A percentile compares a stretch with the other conserved stretches of the same genome.
These are phyloP conservation scores for Chaetomium globosum DNA, from an alignment of 2,329 filamentous ascomycete genomes.

Conservation along the genomic window DNA sequence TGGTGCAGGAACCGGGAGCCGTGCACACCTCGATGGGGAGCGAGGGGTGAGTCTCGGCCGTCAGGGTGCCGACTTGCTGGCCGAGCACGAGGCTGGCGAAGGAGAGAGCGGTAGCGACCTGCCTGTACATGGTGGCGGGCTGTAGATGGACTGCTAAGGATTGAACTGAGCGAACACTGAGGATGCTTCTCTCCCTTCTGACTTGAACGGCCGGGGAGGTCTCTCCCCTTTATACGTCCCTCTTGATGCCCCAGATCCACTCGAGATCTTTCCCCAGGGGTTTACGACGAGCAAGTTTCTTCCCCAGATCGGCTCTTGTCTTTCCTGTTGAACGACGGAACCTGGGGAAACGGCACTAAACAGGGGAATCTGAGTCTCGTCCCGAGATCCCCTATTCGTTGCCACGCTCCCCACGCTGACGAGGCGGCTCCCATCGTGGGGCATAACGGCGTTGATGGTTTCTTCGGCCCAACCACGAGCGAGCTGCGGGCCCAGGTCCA, in stretches of 20 bases:
- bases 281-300: neutral
- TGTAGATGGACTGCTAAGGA: neutral
- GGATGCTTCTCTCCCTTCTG: slow-evolving; percentile 12
- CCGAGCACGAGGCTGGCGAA: slow-evolving; percentile 40
- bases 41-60: slow-evolving; percentile 49
- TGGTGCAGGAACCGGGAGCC: slow-evolving; percentile 47
- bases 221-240: slow-evolving; percentile 12
- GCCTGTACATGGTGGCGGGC: slow-evolving; percentile 33
- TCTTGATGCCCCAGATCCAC: neutral
- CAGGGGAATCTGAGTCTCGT: neutral
- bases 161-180: slow-evolving; percentile 2
- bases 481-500: slow-evolving; percentile 21
- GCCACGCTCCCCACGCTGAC: neutral
- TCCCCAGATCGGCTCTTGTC: neutral
- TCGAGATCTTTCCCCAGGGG: neutral
- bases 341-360: neutral
- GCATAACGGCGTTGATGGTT: slow-evolving; percentile 13
- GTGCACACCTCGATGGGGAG: slow-evolving; percentile 54
- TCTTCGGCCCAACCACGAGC: slow-evolving; percentile 10
- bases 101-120: slow-evolving; percentile 33
- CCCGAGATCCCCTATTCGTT: slow-evolving; percentile 1
- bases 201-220: neutral
- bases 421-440: slow-evolving; percentile 9
- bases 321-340: slow-evolving; percentile 15
- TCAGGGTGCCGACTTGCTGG: slow-evolving; percentile 45